These are phyloP conservation scores for Vinca major DNA, from an alignment of 305 asterid genomes.

Conservation along the genomic window DNA sequence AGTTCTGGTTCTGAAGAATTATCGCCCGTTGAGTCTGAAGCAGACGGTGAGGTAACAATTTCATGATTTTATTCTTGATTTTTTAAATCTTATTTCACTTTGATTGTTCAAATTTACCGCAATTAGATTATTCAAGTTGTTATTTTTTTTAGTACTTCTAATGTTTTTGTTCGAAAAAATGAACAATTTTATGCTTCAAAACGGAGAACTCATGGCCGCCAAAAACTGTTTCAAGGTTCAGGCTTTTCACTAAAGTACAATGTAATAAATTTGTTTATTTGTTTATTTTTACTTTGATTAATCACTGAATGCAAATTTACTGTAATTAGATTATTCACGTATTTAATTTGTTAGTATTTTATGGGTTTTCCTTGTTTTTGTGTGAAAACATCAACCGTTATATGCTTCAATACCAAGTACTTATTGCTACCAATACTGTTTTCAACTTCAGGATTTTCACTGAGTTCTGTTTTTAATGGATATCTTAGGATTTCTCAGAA, in stretches of 20 bases:
- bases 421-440: background rate
- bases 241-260: background rate
- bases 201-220: background rate
- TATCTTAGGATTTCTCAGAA: constrained; percentile 28
- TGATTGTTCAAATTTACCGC: background rate
- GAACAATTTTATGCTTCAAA: background rate
- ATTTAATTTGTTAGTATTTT: background rate
- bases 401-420: background rate
- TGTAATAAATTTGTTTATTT: background rate
- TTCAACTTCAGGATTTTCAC: background rate
- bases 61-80: background rate
- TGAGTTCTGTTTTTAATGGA: constrained; percentile 4
- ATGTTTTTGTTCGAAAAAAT: background rate
- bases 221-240: background rate
- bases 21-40: constrained; percentile 7
- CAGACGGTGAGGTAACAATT: background rate
- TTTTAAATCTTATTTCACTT: background rate
- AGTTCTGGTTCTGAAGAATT: constrained; percentile 10
- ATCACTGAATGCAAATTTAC: background rate
- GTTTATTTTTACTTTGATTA: background rate
- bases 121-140: background rate
- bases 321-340: background rate
- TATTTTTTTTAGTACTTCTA: background rate
- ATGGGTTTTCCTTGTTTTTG: background rate
- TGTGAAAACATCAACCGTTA: background rate